phyloP scores from a whole-genome alignment of 176 grass and related monocot species.

The Saccharum spontaneum region DNA sequence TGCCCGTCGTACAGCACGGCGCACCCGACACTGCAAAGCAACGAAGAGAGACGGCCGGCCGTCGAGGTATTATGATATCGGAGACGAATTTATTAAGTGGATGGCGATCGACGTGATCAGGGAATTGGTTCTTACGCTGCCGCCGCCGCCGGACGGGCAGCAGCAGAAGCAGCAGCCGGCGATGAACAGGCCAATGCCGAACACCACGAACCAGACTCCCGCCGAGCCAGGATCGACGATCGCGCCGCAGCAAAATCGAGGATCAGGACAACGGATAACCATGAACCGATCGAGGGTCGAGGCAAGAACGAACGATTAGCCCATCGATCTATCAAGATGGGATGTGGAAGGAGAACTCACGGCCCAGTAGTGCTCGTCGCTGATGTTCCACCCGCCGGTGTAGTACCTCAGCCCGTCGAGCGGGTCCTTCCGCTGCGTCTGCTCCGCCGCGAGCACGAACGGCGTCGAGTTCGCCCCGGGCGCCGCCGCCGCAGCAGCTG shows the following conservation, averaged over 20 bases:
- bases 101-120: background rate
- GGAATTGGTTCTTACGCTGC: slow-evolving; percentile 46
- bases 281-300: background rate
- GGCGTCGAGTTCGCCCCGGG: background rate
- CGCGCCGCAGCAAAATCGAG: background rate
- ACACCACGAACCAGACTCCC: slow-evolving; percentile 58
- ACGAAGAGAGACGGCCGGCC: too few species aligned
- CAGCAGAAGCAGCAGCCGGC: slow-evolving; percentile 74
- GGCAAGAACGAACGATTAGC: too few species aligned
- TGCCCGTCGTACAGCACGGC: slow-evolving; percentile 70
- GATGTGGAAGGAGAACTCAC: slow-evolving; percentile 44
- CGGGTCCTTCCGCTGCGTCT: slow-evolving; percentile 79
- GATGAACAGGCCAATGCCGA: slow-evolving; percentile 59
- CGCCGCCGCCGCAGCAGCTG: slow-evolving; percentile 1
- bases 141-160: slow-evolving; percentile 39
- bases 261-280: background rate
- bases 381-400: slow-evolving; percentile 90
- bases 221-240: slow-evolving; percentile 35
- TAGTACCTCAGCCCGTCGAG: slow-evolving; percentile 63
- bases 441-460: slow-evolving; percentile 63
- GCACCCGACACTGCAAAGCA: slow-evolving; percentile 60
- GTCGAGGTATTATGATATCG: too few species aligned
- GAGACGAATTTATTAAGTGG: background rate
- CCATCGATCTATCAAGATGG: background rate
- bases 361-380: slow-evolving; percentile 75